Evolutionary conservation across 2,329 filamentous ascomycete species (phyloP).

Genomic region (Orbilia quercus): DNA sequence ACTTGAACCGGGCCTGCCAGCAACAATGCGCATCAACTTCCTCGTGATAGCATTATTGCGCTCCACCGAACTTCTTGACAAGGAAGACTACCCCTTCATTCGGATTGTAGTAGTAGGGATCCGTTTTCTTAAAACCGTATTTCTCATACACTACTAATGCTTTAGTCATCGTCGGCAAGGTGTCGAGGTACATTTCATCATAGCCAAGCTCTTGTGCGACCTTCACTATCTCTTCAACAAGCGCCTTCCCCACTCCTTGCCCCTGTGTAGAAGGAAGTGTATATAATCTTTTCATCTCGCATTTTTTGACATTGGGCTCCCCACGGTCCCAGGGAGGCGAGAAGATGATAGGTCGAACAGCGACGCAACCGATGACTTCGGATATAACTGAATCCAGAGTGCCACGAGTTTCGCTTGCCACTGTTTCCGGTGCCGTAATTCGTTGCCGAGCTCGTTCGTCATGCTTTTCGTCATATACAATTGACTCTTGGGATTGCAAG

Average conservation of each 20-base stretch:
- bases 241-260: constrained; percentile 66
- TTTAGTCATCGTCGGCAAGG: constrained; percentile 67
- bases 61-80: constrained; percentile 54
- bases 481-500: background rate
- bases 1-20: constrained; percentile 15
- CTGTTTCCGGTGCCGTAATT: background rate
- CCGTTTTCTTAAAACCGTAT: constrained; percentile 68
- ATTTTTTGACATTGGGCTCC: constrained; percentile 58
- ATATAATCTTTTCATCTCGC: constrained; percentile 72
- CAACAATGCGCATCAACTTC: constrained; percentile 1
- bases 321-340: constrained; percentile 27
- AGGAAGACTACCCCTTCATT: constrained; percentile 69
- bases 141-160: constrained; percentile 67
- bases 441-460: constrained; percentile 7
- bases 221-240: constrained; percentile 66
- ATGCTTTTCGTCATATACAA: background rate
- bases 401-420: constrained; percentile 8
- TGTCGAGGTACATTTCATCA: constrained; percentile 69
- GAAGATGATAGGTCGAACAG: constrained; percentile 64
- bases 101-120: constrained; percentile 70
- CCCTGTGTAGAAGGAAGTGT: constrained; percentile 66
- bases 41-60: background rate
- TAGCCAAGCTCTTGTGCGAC: constrained; percentile 67
- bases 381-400: constrained; percentile 13
- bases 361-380: constrained; percentile 67